Conservation (phyloP, 2,329 filamentous ascomycete species). For the Ceratocystis destructans region DNA sequence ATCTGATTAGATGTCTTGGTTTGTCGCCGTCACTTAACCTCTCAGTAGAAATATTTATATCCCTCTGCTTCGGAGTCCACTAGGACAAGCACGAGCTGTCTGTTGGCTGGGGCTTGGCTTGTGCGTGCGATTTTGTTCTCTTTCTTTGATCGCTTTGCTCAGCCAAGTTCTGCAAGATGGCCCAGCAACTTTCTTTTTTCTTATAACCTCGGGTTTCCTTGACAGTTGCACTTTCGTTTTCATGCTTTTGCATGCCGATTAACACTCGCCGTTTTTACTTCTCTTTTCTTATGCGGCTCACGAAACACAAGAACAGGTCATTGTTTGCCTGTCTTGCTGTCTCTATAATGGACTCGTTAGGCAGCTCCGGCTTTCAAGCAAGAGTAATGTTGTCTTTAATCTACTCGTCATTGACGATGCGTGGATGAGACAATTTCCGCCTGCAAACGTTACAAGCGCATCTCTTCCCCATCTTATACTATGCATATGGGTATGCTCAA, state of each 20-base stretch:
- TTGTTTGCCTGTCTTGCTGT: not conserved
- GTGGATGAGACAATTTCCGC: not conserved
- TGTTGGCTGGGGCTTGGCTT: not conserved
- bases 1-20: conserved; percentile 9
- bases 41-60: conserved; percentile 8
- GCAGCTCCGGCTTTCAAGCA: not conserved
- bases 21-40: conserved; percentile 5
- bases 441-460: not conserved
- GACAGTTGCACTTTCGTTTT: not conserved
- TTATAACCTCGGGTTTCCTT: not conserved
- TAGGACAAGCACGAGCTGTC: not conserved
- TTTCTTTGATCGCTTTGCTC: not conserved
- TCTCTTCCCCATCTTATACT: not conserved
- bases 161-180: not conserved
- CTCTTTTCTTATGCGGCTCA: not conserved
- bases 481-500: not conserved
- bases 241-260: not conserved
- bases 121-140: not conserved
- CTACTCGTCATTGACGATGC: not conserved
- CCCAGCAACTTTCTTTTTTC: not conserved
- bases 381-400: not conserved
- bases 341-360: not conserved
- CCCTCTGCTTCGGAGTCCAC: not conserved
- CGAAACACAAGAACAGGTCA: not conserved
- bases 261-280: not conserved